Base-by-base conservation (phyloP, 768 basidiomycete genomes). In the Asterophora parasitica region DNA sequence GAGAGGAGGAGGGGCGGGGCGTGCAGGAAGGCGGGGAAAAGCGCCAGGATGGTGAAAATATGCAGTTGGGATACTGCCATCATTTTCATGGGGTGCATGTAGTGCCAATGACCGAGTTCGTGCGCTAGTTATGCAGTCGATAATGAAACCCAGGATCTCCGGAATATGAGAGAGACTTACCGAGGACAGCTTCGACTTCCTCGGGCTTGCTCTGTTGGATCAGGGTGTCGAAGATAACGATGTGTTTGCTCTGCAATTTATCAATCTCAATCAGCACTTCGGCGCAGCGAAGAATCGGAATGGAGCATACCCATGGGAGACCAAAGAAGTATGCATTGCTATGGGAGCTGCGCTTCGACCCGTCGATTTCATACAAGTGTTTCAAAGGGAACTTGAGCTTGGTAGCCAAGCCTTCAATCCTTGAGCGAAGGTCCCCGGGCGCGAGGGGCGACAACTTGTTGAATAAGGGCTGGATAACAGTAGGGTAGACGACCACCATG, bases 261-360 rank as follows among this genome's bases (percentile, higher is more conserved):
- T 13, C 4, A 27, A 48, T 19, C 17, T 11, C 10, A 19, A 39
- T 42, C 23, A 23, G 26, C 11, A 34, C 19, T 10, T 26, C 8
- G 5, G n/a, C 13, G 0, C 16, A 33, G 34, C 26, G 16, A 40
- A 15, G 6, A 44, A 31, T 19, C 6, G 20, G 26, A 27, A 4
- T 17, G 10, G 27, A 23, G 69, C 74, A 34, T 42, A 90, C 91
- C 87, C 92, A 94, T 1, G 94, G 95, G 10, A 97, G 78, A 49
- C 95, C 95, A 55, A 92, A 97, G 75, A 97, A 97, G 71, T 96
- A 98, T n/a, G 94, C 94, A 56, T 97, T 97, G 57, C 85, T 88
- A 68, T 99, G 95, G 2, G 90, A 87, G 66, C 87, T 91, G 40
- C 95, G 82, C 72, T 96, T 96, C 30, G 88, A 92, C 23, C 96